Evolutionary conservation across 2,329 filamentous ascomycete species (phyloP).

Genomic region (Paradendryphiella salina): DNA sequence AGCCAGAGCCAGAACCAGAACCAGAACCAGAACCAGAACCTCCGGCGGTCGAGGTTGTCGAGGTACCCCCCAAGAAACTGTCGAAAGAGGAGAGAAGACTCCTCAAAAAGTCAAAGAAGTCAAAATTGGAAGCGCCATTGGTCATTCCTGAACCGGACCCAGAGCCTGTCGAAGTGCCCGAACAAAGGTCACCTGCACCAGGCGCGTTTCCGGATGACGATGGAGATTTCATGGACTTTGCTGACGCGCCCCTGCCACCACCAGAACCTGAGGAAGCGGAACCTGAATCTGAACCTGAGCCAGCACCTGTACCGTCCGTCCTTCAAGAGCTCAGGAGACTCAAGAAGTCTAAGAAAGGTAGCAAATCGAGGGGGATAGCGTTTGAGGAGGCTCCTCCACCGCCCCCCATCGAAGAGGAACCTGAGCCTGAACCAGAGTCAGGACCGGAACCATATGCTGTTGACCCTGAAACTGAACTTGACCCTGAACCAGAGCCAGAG

Average conservation of each 20-base stretch:
- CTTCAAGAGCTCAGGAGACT: constrained; percentile 21
- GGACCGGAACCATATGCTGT: constrained; percentile 36
- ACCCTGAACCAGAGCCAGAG: constrained; percentile 39
- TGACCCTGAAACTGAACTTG: background rate
- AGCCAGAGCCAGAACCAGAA: constrained; percentile 22
- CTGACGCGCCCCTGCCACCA: constrained; percentile 11
- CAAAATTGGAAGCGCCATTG: constrained; percentile 28
- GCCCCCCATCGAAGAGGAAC: constrained; percentile 31
- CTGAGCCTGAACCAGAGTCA: constrained; percentile 34
- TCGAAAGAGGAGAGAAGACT: constrained; percentile 25
- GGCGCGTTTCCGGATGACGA: constrained; percentile 55
- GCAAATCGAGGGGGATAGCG: constrained; percentile 62
- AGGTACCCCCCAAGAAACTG: constrained; percentile 37
- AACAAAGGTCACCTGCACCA: constrained; percentile 48
- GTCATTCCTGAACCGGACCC: constrained; percentile 40
- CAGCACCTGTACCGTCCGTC: constrained; percentile 25
- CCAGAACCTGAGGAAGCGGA: constrained; percentile 24
- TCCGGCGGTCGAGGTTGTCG: constrained; percentile 33
- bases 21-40: constrained; percentile 41
- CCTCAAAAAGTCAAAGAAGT: constrained; percentile 36
- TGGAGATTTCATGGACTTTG: constrained; percentile 41
- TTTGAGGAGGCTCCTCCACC: constrained; percentile 38
- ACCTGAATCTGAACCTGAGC: constrained; percentile 36
- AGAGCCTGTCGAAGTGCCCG: constrained; percentile 37
- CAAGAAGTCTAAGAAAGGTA: constrained; percentile 38